Conservation (phyloP, 306 rosid genomes). For the Castanea sativa region DNA sequence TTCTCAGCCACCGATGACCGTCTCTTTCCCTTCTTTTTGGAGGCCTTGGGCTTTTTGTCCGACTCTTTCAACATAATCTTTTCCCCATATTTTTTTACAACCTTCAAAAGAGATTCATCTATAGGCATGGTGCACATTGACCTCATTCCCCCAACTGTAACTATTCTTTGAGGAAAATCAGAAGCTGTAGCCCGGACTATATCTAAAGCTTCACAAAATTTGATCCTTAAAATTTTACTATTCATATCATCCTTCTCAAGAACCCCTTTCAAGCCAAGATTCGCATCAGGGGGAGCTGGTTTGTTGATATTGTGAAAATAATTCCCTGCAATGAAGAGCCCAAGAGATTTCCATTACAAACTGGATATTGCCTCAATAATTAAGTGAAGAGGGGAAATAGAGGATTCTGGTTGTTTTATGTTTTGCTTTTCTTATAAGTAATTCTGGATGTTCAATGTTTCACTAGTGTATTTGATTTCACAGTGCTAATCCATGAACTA, state of each 20-base stretch:
- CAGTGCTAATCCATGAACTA: not conserved
- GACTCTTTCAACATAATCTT: slow-evolving; percentile 63
- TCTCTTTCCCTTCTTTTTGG: slow-evolving; percentile 59
- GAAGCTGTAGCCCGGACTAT: slow-evolving; percentile 57
- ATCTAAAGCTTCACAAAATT: slow-evolving; percentile 55
- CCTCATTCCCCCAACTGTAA: slow-evolving; percentile 32
- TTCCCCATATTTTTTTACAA: slow-evolving; percentile 60
- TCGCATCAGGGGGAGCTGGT: slow-evolving; percentile 22
- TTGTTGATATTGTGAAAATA: slow-evolving; percentile 18
- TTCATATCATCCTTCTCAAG: slow-evolving; percentile 41
- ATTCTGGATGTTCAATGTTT: not conserved
- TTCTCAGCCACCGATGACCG: slow-evolving; percentile 38
- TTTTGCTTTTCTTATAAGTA: too few species aligned
- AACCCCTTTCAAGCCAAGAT: slow-evolving; percentile 72
- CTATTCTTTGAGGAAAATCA: slow-evolving; percentile 39
- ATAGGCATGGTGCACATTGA: slow-evolving; percentile 46
- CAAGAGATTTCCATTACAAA: slow-evolving; percentile 14
- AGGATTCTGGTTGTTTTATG: not conserved
- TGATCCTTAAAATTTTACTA: slow-evolving; percentile 45
- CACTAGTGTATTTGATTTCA: not conserved
- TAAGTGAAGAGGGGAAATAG: slow-evolving; percentile 1
- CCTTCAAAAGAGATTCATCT: slow-evolving; percentile 60
- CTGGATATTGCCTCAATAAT: not conserved
- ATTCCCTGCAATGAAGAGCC: slow-evolving; percentile 51
- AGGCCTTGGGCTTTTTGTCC: slow-evolving; percentile 52